Conservation (phyloP, 2,329 filamentous ascomycete species). For the Leptographium wingfieldii region DNA sequence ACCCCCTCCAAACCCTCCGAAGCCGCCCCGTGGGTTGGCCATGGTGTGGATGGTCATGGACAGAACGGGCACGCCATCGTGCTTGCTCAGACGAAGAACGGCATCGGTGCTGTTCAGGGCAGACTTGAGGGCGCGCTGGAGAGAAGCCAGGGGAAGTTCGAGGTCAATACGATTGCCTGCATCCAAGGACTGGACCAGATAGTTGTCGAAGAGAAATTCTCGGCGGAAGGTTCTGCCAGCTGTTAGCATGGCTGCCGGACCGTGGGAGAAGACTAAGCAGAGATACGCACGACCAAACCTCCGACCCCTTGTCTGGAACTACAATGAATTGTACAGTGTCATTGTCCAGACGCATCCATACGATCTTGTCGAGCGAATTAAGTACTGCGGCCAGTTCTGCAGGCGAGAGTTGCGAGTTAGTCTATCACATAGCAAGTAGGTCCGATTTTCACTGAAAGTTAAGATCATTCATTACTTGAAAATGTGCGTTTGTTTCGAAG, state of each 20-base stretch:
- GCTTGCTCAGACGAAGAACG: constrained; percentile 82
- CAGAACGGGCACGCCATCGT: constrained; percentile 73
- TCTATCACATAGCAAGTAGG: background rate
- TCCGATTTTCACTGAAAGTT: background rate
- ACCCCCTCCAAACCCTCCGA: constrained; percentile 22
- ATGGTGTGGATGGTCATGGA: constrained; percentile 81
- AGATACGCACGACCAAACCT: constrained; percentile 77
- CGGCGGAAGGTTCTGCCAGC: constrained; percentile 6
- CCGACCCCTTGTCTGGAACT: constrained; percentile 84
- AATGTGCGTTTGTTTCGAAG: constrained; percentile 55
- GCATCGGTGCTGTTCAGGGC: constrained; percentile 71
- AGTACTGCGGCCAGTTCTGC: constrained; percentile 53
- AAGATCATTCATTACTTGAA: constrained; percentile 34
- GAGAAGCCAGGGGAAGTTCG: constrained; percentile 76
- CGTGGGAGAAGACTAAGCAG: background rate
- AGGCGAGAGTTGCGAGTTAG: background rate
- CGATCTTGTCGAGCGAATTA: constrained; percentile 63
- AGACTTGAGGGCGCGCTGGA: constrained; percentile 85
- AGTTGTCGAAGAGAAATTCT: constrained; percentile 79
- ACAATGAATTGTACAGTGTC: constrained; percentile 86
- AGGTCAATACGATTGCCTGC: constrained; percentile 85
- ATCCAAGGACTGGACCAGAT: constrained; percentile 75
- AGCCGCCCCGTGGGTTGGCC: constrained; percentile 34
- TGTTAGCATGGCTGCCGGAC: background rate
- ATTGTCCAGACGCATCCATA: constrained; percentile 82